These are phyloP conservation scores for Emmonsiellopsis sp. DNA, from an alignment of 2,329 filamentous ascomycete genomes.

Conservation along the genomic window DNA sequence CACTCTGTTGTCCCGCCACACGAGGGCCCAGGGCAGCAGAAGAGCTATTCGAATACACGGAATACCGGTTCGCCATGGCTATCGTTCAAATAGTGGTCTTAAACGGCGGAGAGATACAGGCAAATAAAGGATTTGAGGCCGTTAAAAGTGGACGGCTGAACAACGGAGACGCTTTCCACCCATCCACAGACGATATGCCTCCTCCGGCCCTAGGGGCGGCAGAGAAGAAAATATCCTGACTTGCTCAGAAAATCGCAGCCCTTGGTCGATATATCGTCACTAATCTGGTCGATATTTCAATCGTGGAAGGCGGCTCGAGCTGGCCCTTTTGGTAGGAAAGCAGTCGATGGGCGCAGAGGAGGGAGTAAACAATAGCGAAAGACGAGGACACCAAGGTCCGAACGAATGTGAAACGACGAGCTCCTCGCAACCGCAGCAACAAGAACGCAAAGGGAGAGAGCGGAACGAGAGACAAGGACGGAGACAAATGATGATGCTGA, in stretches of 20 bases:
- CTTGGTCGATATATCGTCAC: background rate
- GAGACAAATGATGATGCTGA: background rate
- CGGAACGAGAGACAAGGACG: background rate
- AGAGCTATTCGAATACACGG: conserved; percentile 53
- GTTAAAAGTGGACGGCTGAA: background rate
- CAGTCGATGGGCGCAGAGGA: background rate
- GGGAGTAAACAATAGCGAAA: conserved; percentile 1
- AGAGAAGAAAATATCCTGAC: background rate
- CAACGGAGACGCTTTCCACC: background rate
- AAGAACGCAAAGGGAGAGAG: background rate
- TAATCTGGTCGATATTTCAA: background rate
- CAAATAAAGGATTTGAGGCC: background rate
- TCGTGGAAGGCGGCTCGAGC: background rate
- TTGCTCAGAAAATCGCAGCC: background rate
- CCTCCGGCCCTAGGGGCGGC: background rate
- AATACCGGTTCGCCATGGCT: conserved; percentile 52
- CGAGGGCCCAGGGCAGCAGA: conserved; percentile 47
- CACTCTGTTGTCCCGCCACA: conserved; percentile 55
- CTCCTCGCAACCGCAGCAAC: background rate
- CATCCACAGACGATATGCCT: background rate
- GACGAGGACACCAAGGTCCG: background rate
- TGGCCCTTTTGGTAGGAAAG: background rate
- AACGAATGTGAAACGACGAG: background rate
- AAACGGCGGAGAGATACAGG: background rate
- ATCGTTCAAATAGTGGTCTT: background rate